These are phyloP conservation scores for Nothophytophthora sp. DNA, from an alignment of 352 stramenopile species.

Conservation along the genomic window DNA sequence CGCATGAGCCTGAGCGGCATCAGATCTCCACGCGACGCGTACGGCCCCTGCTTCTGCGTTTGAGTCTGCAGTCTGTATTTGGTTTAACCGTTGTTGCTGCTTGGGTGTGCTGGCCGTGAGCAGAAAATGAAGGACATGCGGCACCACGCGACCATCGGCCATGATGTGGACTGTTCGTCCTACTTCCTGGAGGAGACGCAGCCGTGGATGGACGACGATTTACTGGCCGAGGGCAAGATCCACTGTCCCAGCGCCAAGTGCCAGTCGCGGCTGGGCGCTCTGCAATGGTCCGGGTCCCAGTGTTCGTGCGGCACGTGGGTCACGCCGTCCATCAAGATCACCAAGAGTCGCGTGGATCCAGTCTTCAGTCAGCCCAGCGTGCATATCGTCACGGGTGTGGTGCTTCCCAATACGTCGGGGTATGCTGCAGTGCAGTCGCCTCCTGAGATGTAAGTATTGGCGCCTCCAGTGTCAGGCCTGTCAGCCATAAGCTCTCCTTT, in stretches of 20 bases:
- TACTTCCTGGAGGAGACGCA: constrained; percentile 70
- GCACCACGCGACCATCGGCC: constrained; percentile 31
- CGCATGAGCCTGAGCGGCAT: constrained; percentile 64
- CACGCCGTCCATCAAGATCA: constrained; percentile 82
- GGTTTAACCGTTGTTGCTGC: neutral
- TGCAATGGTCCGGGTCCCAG: constrained; percentile 80
- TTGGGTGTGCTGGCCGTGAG: constrained; percentile 1
- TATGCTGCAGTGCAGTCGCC: constrained; percentile 7
- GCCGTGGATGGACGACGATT: constrained; percentile 71
- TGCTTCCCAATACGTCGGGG: constrained; percentile 13
- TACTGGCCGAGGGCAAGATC: constrained; percentile 70
- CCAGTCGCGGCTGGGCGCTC: constrained; percentile 63
- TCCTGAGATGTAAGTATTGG: no score
- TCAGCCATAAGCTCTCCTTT: no score
- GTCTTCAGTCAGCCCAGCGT: constrained; percentile 24
- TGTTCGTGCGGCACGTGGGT: constrained; percentile 86
- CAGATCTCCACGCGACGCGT: constrained; percentile 65
- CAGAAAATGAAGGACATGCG: constrained; percentile 77
- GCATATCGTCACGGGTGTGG: constrained; percentile 36
- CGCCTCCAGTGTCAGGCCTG: no score
- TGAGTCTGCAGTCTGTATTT: neutral
- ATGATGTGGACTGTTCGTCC: constrained; percentile 63
- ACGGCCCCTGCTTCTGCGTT: neutral
- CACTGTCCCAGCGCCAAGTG: constrained; percentile 71
- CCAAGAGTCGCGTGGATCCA: constrained; percentile 73